Percentiles rank a stretch among this genome's conserved stretches.
Evolutionary conservation across 495 filamentous ascomycete genomes (phyloP).

Genomic region (Daldinia bambusicola): DNA sequence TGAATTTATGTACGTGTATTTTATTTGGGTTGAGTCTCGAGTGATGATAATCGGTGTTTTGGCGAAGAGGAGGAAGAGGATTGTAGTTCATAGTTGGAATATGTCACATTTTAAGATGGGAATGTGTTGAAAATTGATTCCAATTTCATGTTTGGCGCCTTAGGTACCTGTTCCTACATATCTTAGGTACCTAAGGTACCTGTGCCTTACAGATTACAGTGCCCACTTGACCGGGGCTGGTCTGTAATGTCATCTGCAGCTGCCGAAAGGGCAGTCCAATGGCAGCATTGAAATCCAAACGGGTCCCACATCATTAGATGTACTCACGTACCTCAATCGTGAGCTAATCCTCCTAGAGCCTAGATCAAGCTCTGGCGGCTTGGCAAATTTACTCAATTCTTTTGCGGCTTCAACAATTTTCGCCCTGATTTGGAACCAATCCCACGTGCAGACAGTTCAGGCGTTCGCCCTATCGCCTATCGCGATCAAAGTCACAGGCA

Average conservation of each 20-base stretch:
- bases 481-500: constrained; percentile 1
- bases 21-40: neutral
- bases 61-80: neutral
- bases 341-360: neutral
- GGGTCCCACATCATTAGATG: neutral
- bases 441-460: neutral
- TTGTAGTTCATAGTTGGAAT: too few relatives aligned
- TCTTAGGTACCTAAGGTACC: neutral
- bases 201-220: neutral
- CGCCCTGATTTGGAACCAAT: neutral
- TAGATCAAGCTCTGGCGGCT: neutral
- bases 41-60: neutral
- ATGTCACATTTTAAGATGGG: too few relatives aligned
- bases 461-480: neutral
- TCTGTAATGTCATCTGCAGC: too few relatives aligned
- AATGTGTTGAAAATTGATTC: too few relatives aligned
- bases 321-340: neutral
- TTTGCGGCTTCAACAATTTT: neutral
- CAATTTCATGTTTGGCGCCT: too few relatives aligned
- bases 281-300: too few relatives aligned
- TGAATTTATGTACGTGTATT: neutral
- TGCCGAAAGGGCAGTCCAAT: too few relatives aligned
- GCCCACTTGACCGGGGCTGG: too few relatives aligned
- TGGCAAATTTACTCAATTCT: neutral
- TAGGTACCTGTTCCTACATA: neutral